A percentile compares a stretch with the other conserved stretches of the same genome.
These are phyloP conservation scores for Brassica nigra DNA, from an alignment of 345 rosid genomes.

Conservation along the genomic window DNA sequence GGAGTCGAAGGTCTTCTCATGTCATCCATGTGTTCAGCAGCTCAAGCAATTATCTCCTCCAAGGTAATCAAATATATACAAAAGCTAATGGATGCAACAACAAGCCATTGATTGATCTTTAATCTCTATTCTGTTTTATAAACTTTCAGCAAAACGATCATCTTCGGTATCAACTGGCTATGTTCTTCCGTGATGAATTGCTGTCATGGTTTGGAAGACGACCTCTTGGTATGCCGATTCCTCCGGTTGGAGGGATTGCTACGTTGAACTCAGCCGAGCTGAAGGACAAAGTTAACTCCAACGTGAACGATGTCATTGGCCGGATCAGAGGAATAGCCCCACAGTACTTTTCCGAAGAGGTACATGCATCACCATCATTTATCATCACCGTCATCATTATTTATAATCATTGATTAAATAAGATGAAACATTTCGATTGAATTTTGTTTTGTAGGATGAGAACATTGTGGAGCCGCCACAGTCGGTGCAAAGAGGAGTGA, in stretches of 20 bases:
- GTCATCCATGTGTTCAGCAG: conserved; percentile 91
- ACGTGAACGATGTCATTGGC: conserved; percentile 71
- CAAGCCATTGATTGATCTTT: conserved; percentile 8
- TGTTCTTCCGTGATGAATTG: conserved; percentile 98
- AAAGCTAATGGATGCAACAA: not conserved
- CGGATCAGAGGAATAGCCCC: conserved; percentile 84
- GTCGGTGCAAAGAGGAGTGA: conserved; percentile 87
- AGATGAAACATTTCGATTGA: conserved; percentile 3
- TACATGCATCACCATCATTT: conserved; percentile 32
- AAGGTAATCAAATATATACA: conserved; percentile 50
- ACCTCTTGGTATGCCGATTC: conserved; percentile 71
- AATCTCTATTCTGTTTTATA: not conserved
- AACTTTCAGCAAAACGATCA: conserved; percentile 78
- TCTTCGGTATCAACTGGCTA: conserved; percentile 91
- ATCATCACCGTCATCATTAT: not conserved
- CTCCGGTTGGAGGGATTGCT: conserved; percentile 62
- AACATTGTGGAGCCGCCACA: conserved; percentile 80
- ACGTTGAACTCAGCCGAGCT: conserved; percentile 73
- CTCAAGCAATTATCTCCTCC: conserved; percentile 89
- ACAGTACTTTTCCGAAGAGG: conserved; percentile 85
- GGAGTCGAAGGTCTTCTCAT: conserved; percentile 97
- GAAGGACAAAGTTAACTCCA: conserved; percentile 70
- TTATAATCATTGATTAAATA: not conserved
- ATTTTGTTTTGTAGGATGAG: conserved; percentile 62
- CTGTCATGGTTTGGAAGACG: conserved; percentile 96